A percentile compares a stretch with the other conserved stretches of the same genome.
These are phyloP conservation scores for Cubamyces sp. DNA, from an alignment of 768 basidiomycete genomes.

Conservation along the genomic window DNA sequence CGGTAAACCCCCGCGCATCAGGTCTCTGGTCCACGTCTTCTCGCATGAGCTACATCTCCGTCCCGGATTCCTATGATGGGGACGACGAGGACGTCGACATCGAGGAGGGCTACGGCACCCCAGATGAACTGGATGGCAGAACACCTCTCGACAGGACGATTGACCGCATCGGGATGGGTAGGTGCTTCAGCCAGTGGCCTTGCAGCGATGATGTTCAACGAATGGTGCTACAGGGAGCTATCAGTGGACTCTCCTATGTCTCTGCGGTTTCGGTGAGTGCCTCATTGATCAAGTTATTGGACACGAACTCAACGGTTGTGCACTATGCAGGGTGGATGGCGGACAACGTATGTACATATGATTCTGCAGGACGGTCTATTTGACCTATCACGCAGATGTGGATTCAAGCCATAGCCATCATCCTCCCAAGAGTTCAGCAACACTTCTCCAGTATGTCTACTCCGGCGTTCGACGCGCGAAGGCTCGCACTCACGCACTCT, in stretches of 20 bases:
- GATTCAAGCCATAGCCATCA: constrained; percentile 90
- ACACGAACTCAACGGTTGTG: too few relatives aligned
- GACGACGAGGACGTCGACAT: constrained; percentile 40
- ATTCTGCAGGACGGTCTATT: constrained; percentile 10
- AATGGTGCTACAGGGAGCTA: constrained; percentile 55
- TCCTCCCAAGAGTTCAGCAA: constrained; percentile 93
- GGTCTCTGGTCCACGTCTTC: constrained; percentile 49
- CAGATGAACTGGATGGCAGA: constrained; percentile 37
- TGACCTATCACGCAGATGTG: constrained; percentile 73
- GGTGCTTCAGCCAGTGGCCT: constrained; percentile 20
- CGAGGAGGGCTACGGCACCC: constrained; percentile 30
- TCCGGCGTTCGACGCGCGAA: background rate
- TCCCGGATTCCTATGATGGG: constrained; percentile 24
- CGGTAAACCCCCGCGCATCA: constrained; percentile 47
- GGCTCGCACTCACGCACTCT: background rate
- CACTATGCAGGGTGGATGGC: constrained; percentile 81
- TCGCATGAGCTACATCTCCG: constrained; percentile 42
- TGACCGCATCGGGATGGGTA: constrained; percentile 89
- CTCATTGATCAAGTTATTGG: too few relatives aligned
- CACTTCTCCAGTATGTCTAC: constrained; percentile 69
- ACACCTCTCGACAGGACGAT: constrained; percentile 80
- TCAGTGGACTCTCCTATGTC: constrained; percentile 78
- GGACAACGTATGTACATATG: constrained; percentile 68
- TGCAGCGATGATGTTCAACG: background rate
- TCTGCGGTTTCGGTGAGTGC: constrained; percentile 86